phyloP scores from a whole-genome alignment of 371 early-diverging fungal genomes.

The Mortierella sp. region DNA sequence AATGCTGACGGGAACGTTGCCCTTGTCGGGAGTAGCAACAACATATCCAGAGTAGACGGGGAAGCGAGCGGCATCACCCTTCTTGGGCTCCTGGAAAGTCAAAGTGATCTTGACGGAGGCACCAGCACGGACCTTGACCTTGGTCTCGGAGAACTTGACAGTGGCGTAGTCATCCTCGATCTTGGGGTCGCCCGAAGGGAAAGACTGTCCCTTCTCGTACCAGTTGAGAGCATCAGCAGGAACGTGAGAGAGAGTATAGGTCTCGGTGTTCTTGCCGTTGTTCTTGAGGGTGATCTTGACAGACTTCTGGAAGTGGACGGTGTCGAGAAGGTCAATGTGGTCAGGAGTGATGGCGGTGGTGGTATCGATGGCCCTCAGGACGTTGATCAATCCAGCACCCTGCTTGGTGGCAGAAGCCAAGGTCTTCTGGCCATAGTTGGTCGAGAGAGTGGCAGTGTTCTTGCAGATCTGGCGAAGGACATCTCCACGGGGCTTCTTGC shows the following conservation, averaged over 20 bases:
- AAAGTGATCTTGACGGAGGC: constrained; percentile 54
- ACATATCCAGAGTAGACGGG: constrained; percentile 52
- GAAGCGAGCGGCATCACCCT: constrained; percentile 24
- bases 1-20: constrained; percentile 46
- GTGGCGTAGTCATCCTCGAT: constrained; percentile 50
- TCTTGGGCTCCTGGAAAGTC: constrained; percentile 54
- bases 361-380: constrained; percentile 63
- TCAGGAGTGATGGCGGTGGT: constrained; percentile 68
- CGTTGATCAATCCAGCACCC: constrained; percentile 81
- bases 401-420: constrained; percentile 65
- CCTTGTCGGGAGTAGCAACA: constrained; percentile 30
- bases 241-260: constrained; percentile 62
- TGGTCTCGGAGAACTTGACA: constrained; percentile 39
- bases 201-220: constrained; percentile 34
- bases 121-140: constrained; percentile 57
- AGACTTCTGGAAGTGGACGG: constrained; percentile 51
- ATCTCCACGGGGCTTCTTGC: constrained; percentile 25
- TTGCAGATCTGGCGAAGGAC: constrained; percentile 53
- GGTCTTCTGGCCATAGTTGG: constrained; percentile 48
- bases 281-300: constrained; percentile 69
- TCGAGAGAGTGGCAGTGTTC: constrained; percentile 64
- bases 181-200: constrained; percentile 23
- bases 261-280: constrained; percentile 58
- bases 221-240: constrained; percentile 60
- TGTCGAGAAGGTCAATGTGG: constrained; percentile 74